Conservation (phyloP, 176 grass and related monocot genomes). For the Musa beccarii region DNA sequence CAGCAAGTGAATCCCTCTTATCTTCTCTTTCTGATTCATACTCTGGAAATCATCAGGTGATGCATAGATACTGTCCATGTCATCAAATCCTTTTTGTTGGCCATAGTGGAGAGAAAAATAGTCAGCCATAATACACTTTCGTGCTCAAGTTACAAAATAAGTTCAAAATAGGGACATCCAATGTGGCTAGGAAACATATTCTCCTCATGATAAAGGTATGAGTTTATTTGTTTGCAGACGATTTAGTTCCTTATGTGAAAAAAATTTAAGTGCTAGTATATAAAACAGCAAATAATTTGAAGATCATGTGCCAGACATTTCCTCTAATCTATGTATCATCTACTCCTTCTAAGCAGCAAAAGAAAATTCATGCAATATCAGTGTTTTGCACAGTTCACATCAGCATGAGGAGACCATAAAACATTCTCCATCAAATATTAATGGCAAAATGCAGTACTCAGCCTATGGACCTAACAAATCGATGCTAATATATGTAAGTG, state of each 20-base stretch:
- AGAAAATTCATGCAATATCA: neutral
- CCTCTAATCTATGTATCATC: neutral
- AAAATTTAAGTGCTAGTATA: neutral
- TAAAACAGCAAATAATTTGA: neutral
- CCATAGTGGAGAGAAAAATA: slow-evolving; percentile 23
- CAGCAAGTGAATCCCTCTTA: slow-evolving; percentile 91
- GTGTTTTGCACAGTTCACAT: no score
- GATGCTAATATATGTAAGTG: no score
- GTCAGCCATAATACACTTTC: neutral
- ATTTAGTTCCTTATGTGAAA: neutral
- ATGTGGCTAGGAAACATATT: neutral
- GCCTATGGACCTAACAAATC: no score
- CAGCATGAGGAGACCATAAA: no score
- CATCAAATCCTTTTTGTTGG: slow-evolving; percentile 72
- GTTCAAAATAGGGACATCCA: neutral
- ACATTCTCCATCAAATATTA: no score
- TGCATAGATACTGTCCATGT: slow-evolving; percentile 89
- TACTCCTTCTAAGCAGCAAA: neutral
- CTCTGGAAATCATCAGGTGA: slow-evolving; percentile 70
- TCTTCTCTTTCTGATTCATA: slow-evolving; percentile 66
- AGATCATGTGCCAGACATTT: neutral
- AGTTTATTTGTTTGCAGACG: neutral
- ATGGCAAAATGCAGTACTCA: no score
- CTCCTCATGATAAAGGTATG: neutral
- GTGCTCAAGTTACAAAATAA: neutral